Evolutionary conservation across 2,329 filamentous ascomycete species (phyloP).

Genomic region (Hymenoscyphus scutula): DNA sequence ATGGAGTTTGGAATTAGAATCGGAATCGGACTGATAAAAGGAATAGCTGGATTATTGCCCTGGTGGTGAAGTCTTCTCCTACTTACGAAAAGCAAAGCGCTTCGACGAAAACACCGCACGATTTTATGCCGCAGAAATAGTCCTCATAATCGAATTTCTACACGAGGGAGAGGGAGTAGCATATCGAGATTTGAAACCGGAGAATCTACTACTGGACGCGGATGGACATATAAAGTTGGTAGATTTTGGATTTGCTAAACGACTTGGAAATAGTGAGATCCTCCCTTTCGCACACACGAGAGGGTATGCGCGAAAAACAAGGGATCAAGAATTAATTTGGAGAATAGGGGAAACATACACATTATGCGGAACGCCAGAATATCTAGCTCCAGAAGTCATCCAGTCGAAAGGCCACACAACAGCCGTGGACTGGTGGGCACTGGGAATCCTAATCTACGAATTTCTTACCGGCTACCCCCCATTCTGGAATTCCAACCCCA

Average conservation of each 20-base stretch:
- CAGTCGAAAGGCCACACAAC: constrained; percentile 75
- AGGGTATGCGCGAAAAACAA: background rate
- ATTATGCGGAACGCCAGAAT: constrained; percentile 79
- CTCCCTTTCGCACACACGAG: background rate
- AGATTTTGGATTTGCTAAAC: constrained; percentile 83
- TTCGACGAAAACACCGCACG: constrained; percentile 77
- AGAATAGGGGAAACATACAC: constrained; percentile 70
- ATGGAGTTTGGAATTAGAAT: background rate
- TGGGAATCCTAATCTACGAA: constrained; percentile 81
- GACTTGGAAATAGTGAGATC: constrained; percentile 57
- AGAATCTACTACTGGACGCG: constrained; percentile 75
- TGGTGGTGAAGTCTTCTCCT: constrained; percentile 81
- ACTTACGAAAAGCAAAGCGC: constrained; percentile 71
- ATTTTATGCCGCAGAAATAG: constrained; percentile 83
- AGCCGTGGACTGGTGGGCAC: constrained; percentile 84
- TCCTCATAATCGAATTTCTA: constrained; percentile 75
- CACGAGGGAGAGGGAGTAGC: constrained; percentile 78
- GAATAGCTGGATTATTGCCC: constrained; percentile 70
- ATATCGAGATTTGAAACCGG: constrained; percentile 79
- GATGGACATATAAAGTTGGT: constrained; percentile 80
- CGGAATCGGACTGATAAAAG: background rate
- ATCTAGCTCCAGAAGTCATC: constrained; percentile 81
- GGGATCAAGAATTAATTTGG: constrained; percentile 16
- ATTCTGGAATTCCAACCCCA: constrained; percentile 83
- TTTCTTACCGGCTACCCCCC: constrained; percentile 82